Evolutionary conservation across 257 asterid species (phyloP).

Genomic region (Jaltomata sinuosa): DNA sequence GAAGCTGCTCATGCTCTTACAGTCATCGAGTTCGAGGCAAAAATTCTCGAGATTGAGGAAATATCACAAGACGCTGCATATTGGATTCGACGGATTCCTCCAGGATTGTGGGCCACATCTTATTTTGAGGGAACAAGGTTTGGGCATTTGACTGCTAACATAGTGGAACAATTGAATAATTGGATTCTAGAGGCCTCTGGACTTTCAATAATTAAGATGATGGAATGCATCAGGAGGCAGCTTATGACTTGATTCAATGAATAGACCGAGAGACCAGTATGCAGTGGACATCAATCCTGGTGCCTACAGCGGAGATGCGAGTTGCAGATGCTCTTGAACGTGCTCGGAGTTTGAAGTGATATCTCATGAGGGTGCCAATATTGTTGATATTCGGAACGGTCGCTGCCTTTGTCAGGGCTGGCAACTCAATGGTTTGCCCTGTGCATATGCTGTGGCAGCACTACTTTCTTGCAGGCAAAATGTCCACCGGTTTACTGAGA

Average conservation of each 20-base stretch:
- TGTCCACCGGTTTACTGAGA: constrained; percentile 83
- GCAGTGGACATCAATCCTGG: constrained; percentile 95
- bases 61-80: constrained; percentile 84
- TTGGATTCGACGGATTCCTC: constrained; percentile 74
- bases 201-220: constrained; percentile 82
- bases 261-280: constrained; percentile 83
- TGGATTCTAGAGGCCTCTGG: constrained; percentile 91
- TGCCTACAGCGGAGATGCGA: constrained; percentile 75
- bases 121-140: constrained; percentile 79
- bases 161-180: constrained; percentile 54
- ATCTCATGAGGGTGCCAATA: constrained; percentile 85
- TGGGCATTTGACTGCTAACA: constrained; percentile 79
- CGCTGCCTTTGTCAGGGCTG: constrained; percentile 83
- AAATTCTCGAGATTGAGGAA: constrained; percentile 70
- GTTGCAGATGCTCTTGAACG: constrained; percentile 91
- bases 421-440: constrained; percentile 91
- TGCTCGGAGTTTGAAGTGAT: constrained; percentile 84
- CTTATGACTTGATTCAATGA: constrained; percentile 97
- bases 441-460: constrained; percentile 98
- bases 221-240: constrained; percentile 91
- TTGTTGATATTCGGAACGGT: constrained; percentile 70
- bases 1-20: constrained; percentile 89
- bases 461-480: constrained; percentile 83
- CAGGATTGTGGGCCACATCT: constrained; percentile 90
- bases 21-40: constrained; percentile 62